Percentiles rank a stretch among this genome's conserved stretches.
These are phyloP conservation scores for Sporobolomyces phaffii DNA, from an alignment of 768 basidiomycete genomes.

Conservation along the genomic window DNA sequence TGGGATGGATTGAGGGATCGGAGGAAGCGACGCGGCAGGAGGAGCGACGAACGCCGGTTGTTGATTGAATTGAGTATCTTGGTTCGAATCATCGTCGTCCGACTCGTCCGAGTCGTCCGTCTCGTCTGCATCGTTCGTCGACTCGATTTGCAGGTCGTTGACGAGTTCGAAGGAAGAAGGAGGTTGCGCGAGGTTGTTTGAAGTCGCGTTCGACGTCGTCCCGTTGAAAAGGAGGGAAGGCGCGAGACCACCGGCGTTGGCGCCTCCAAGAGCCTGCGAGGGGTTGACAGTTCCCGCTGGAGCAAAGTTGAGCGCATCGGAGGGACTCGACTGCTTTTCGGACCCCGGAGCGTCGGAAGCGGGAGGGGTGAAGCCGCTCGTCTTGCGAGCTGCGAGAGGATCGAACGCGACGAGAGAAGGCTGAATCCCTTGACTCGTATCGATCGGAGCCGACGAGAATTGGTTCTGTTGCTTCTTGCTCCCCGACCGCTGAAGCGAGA, in stretches of 20 bases:
- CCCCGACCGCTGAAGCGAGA: slow-evolving; percentile 10
- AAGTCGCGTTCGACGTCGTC: neutral
- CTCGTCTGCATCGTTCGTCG: slow-evolving; percentile 15
- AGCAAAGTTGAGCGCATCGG: slow-evolving; percentile 14
- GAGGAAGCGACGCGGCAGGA: neutral
- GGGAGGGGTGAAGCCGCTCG: slow-evolving; percentile 9
- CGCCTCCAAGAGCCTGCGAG: slow-evolving; percentile 28
- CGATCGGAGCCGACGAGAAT: slow-evolving; percentile 3
- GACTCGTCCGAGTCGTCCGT: slow-evolving; percentile 13
- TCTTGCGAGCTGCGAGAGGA: neutral
- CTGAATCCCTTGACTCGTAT: slow-evolving; percentile 10
- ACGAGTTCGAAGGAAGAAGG: neutral
- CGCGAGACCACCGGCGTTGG: slow-evolving; percentile 55
- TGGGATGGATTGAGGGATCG: neutral
- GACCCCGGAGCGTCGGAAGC: neutral
- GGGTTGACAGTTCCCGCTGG: slow-evolving; percentile 29
- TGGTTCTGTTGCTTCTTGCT: slow-evolving; percentile 21
- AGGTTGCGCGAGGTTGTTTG: neutral
- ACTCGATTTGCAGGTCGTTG: slow-evolving; percentile 1
- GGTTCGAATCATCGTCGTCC: neutral
- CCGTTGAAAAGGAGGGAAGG: slow-evolving; percentile 58
- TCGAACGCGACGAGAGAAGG: slow-evolving; percentile 28
- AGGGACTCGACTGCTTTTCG: slow-evolving; percentile 18
- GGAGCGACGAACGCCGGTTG: neutral
- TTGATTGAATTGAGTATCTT: neutral